Percentiles rank a stretch among this genome's conserved stretches.
phyloP scores from a whole-genome alignment of 176 grass and related monocot species.

The Triticum monococcum region DNA sequence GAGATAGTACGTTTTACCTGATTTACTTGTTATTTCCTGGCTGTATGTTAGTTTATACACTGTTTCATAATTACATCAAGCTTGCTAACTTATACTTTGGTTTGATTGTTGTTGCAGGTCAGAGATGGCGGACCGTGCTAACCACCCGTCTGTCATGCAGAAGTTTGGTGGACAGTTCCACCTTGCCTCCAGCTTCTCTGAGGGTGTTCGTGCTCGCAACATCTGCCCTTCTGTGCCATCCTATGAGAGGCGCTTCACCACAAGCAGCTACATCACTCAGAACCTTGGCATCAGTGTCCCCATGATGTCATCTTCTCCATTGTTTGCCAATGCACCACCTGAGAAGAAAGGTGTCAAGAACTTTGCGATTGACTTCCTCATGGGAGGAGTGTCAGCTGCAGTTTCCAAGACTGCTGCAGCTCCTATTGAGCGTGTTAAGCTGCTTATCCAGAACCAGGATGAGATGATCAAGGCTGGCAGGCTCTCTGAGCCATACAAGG shows the following conservation, averaged over 20 bases:
- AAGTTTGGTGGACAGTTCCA: conserved; percentile 70
- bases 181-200: conserved; percentile 64
- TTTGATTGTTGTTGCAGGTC: conserved; percentile 21
- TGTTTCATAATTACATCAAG: not conserved
- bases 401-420: conserved; percentile 96
- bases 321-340: conserved; percentile 68
- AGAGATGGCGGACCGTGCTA: conserved; percentile 61
- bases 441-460: conserved; percentile 96
- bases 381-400: conserved; percentile 92
- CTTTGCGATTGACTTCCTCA: conserved; percentile 83
- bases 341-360: conserved; percentile 72
- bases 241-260: conserved; percentile 47
- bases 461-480: conserved; percentile 95
- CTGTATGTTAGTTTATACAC: not conserved
- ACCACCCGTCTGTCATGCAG: conserved; percentile 65
- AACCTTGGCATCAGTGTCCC: conserved; percentile 38
- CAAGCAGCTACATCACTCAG: conserved; percentile 49
- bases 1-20: not conserved
- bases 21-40: not conserved
- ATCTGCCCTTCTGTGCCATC: conserved; percentile 37
- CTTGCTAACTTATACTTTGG: not conserved
- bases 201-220: conserved; percentile 48
- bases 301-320: conserved; percentile 42
- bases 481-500: conserved; percentile 91
- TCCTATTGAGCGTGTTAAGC: conserved; percentile 92